Evolutionary conservation across 768 basidiomycete species (phyloP).

Genomic region (Steccherinum ochraceum): DNA sequence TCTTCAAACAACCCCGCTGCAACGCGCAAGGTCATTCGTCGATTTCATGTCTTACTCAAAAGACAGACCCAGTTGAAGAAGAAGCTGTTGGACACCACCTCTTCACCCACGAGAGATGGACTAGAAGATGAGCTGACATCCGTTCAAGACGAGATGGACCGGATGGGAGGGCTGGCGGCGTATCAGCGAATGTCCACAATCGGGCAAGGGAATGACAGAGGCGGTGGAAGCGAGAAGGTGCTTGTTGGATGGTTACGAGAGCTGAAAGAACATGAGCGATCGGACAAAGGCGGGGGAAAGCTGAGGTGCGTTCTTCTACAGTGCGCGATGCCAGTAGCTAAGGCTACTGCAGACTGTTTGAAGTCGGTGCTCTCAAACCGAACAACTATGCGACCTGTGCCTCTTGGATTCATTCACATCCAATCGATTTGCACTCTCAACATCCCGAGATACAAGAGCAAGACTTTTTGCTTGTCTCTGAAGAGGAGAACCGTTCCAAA

Average conservation of each 20-base stretch:
- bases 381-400: constrained; percentile 68
- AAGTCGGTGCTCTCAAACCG: constrained; percentile 83
- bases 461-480: constrained; percentile 70
- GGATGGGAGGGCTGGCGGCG: constrained; percentile 68
- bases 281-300: constrained; percentile 12
- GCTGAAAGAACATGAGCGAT: constrained; percentile 4
- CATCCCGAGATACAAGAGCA: constrained; percentile 82
- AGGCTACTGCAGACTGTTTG: constrained; percentile 76
- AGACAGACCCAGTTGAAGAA: constrained; percentile 48
- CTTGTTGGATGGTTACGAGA: constrained; percentile 72
- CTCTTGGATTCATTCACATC: constrained; percentile 65
- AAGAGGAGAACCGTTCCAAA: constrained; percentile 37
- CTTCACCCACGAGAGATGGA: constrained; percentile 8
- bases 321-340: too few relatives aligned
- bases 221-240: constrained; percentile 84
- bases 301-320: constrained; percentile 33
- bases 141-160: constrained; percentile 57
- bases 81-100: constrained; percentile 4
- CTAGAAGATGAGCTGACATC: constrained; percentile 31
- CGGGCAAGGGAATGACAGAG: constrained; percentile 76
- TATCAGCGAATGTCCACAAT: constrained; percentile 83
- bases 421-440: constrained; percentile 81
- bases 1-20: constrained; percentile 50
- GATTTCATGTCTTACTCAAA: constrained; percentile 78
- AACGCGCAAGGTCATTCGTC: constrained; percentile 69